phyloP scores from a whole-genome alignment of 805 yeast genomes.

The Grigorovia yakushimaensis region DNA sequence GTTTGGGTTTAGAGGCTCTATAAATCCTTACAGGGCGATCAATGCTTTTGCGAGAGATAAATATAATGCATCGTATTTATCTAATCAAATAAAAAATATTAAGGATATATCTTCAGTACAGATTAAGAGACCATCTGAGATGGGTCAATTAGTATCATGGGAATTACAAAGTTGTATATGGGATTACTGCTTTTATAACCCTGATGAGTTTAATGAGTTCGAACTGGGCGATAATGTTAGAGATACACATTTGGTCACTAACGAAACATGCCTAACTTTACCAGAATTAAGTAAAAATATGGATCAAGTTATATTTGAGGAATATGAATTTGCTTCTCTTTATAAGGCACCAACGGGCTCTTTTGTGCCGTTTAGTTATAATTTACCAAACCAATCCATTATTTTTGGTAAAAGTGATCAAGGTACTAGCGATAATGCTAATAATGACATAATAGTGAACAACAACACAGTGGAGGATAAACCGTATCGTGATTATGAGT shows the following conservation, averaged over 20 bases:
- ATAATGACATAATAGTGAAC: conserved; percentile 4
- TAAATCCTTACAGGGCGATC: conserved; percentile 43
- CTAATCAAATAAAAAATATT: conserved; percentile 55
- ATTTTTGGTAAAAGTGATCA: neutral
- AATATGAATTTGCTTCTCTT: conserved; percentile 67
- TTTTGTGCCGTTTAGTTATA: conserved; percentile 50
- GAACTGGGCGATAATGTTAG: conserved; percentile 35
- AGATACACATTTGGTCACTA: conserved; percentile 54
- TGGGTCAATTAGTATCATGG: conserved; percentile 88
- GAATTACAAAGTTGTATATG: conserved; percentile 79
- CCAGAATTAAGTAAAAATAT: conserved; percentile 75
- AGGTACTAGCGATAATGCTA: neutral
- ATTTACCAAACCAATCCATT: neutral
- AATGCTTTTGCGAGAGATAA: conserved; percentile 68
- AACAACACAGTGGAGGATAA: neutral
- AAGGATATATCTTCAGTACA: conserved; percentile 66
- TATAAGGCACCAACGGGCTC: conserved; percentile 57
- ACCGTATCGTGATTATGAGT: conserved; percentile 47
- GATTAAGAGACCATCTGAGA: conserved; percentile 74
- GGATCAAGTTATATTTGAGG: conserved; percentile 91
- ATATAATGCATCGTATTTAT: conserved; percentile 64
- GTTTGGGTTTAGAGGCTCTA: conserved; percentile 37
- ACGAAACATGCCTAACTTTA: conserved; percentile 74
- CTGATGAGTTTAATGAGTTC: conserved; percentile 34
- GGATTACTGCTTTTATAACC: conserved; percentile 63